Conservation (phyloP, 2,329 filamentous ascomycete species). For the Monosporascus sp. region DNA sequence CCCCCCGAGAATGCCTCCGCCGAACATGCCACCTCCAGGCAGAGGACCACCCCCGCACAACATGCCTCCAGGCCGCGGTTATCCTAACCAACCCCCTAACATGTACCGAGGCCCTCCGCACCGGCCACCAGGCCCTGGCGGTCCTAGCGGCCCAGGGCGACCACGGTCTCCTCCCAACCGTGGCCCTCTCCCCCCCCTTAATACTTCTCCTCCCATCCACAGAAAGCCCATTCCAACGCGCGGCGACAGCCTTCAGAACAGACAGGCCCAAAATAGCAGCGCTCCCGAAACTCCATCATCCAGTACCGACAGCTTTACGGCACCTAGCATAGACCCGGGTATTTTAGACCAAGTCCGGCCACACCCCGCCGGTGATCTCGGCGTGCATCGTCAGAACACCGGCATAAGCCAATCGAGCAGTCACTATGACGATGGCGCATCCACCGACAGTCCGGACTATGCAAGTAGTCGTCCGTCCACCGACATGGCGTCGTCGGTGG, state of each 20-base stretch:
- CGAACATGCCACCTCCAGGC: conserved; percentile 13
- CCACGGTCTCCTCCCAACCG: conserved; percentile 15
- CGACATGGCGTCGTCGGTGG: conserved; percentile 45
- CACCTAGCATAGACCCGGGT: conserved; percentile 39
- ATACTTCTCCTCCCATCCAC: conserved; percentile 38
- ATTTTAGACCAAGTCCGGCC: conserved; percentile 42
- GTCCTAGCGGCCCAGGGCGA: conserved; percentile 15
- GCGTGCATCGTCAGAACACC: conserved; percentile 29
- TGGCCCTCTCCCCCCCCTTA: conserved; percentile 21
- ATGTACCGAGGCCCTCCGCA: conserved; percentile 19
- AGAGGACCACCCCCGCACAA: conserved; percentile 21
- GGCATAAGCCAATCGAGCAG: conserved; percentile 33
- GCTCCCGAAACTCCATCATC: conserved; percentile 30
- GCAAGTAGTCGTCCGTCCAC: conserved; percentile 61
- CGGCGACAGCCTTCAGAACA: conserved; percentile 29
- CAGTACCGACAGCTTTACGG: conserved; percentile 33
- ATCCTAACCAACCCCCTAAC: conserved; percentile 20
- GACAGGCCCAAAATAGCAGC: conserved; percentile 33
- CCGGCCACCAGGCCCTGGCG: conserved; percentile 16
- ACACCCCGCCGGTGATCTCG: conserved; percentile 22
- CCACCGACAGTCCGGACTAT: conserved; percentile 68
- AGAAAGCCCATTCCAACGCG: conserved; percentile 48
- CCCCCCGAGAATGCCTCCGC: conserved; percentile 19
- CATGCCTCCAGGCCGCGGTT: conserved; percentile 22
- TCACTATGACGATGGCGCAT: conserved; percentile 57